Evolutionary conservation across 306 rosid species (phyloP).

Genomic region (Glycyrrhiza uralensis): DNA sequence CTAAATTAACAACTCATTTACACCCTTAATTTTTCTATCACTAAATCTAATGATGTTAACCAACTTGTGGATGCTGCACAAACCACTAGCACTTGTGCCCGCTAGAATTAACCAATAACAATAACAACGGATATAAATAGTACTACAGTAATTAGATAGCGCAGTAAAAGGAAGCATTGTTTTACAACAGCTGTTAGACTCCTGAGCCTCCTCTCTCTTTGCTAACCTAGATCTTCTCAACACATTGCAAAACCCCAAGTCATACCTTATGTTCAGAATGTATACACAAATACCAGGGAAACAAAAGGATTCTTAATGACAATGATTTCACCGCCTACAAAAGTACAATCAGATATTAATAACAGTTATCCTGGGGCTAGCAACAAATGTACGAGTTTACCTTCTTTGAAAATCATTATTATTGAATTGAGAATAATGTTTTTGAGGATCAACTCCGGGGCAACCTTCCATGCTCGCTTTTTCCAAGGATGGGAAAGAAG

Average conservation of each 20-base stretch:
- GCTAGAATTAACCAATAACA: too few relatives aligned
- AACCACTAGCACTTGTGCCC: too few relatives aligned
- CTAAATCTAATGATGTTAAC: too few relatives aligned
- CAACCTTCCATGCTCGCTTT: conserved; percentile 39
- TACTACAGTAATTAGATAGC: background rate
- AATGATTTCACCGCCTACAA: conserved; percentile 19
- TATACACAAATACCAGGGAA: conserved; percentile 25
- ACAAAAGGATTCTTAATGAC: conserved; percentile 8
- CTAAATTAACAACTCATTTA: too few relatives aligned
- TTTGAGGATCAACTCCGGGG: conserved; percentile 45
- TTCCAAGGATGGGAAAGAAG: conserved; percentile 40
- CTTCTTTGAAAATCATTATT: conserved; percentile 53
- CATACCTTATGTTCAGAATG: conserved; percentile 13
- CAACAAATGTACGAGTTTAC: conserved; percentile 38
- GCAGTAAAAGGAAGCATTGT: background rate
- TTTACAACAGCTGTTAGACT: conserved; percentile 15
- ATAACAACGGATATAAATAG: conserved; percentile 15
- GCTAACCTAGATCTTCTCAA: conserved; percentile 27
- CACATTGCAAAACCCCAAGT: conserved; percentile 4
- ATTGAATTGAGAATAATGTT: conserved; percentile 41
- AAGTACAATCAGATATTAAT: conserved; percentile 22
- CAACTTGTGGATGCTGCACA: too few relatives aligned
- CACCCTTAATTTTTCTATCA: too few relatives aligned
- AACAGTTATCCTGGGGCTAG: conserved; percentile 11
- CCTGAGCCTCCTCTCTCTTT: background rate